A percentile compares a stretch with the other conserved stretches of the same genome.
Evolutionary conservation across 1,139 yeast species (phyloP).

Genomic region (Magnusiomyces tetraspermus): DNA sequence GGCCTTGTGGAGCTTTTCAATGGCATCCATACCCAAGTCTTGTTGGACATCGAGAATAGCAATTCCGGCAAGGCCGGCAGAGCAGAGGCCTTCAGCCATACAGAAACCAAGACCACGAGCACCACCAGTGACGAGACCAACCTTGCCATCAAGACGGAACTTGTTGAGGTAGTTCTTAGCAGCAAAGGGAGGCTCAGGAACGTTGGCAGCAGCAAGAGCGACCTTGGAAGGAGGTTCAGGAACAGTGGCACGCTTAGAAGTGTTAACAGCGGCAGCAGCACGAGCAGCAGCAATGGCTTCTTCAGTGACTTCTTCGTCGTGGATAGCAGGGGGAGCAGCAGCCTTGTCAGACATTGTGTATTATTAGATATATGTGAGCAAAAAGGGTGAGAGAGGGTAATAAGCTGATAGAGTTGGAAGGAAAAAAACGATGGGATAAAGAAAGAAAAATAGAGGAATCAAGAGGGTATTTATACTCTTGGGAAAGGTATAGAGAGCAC

Average conservation of each 20-base stretch:
- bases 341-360: not conserved
- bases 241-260: constrained; percentile 33
- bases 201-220: constrained; percentile 31
- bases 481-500: not conserved
- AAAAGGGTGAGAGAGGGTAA: not conserved
- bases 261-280: constrained; percentile 6
- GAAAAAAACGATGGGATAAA: not conserved
- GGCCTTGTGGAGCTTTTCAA: constrained; percentile 41
- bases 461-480: not conserved
- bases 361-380: not conserved
- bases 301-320: constrained; percentile 2
- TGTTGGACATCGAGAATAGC: constrained; percentile 38
- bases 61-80: constrained; percentile 64
- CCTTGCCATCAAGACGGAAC: constrained; percentile 59
- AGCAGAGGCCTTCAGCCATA: constrained; percentile 56
- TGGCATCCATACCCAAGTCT: constrained; percentile 42
- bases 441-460: not conserved
- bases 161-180: constrained; percentile 34
- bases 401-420: not conserved
- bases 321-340: not conserved
- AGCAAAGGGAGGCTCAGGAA: constrained; percentile 29
- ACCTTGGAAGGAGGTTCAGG: constrained; percentile 35
- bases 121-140: constrained; percentile 61
- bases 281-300: constrained; percentile 3
- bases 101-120: constrained; percentile 61